Evolutionary conservation across 495 filamentous ascomycete species (phyloP).

Genomic region (Apiosordaria backusii): DNA sequence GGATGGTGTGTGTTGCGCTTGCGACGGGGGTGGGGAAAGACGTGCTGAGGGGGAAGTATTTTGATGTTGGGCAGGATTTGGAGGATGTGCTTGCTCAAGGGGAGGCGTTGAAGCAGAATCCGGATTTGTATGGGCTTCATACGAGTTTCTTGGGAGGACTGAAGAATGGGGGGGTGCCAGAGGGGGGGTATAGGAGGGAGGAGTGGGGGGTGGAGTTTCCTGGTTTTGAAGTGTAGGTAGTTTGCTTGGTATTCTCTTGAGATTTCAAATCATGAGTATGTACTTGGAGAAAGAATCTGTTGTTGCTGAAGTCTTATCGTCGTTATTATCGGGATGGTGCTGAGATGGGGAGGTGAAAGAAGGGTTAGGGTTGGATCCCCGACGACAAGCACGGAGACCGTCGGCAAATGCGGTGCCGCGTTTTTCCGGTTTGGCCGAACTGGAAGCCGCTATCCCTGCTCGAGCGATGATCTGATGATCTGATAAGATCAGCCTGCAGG

Average conservation of each 20-base stretch:
- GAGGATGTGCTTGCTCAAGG: conserved; percentile 32
- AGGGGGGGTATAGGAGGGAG: conserved; percentile 14
- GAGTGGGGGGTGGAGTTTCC: conserved; percentile 32
- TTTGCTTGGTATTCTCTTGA: no score
- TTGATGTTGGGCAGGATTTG: conserved; percentile 35
- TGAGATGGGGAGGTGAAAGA: not conserved
- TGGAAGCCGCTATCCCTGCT: not conserved
- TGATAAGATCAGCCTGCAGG: conserved; percentile 34
- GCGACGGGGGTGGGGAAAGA: conserved; percentile 30
- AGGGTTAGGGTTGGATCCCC: not conserved
- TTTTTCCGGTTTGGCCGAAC: conserved; percentile 2
- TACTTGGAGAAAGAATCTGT: no score
- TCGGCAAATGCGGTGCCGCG: not conserved
- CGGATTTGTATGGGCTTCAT: conserved; percentile 26
- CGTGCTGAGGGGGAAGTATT: conserved; percentile 28
- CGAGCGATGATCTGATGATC: conserved; percentile 29
- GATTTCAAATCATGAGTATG: no score
- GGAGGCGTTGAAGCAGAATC: conserved; percentile 21
- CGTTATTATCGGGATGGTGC: not conserved
- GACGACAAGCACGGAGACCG: not conserved
- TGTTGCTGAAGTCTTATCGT: no score
- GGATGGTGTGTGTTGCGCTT: conserved; percentile 35
- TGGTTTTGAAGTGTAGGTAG: conserved; percentile 14
- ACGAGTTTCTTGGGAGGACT: conserved; percentile 31
- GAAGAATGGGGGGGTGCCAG: conserved; percentile 20